These are phyloP conservation scores for Bruguiera sexangula DNA, from an alignment of 345 rosid species.

Conservation along the genomic window DNA sequence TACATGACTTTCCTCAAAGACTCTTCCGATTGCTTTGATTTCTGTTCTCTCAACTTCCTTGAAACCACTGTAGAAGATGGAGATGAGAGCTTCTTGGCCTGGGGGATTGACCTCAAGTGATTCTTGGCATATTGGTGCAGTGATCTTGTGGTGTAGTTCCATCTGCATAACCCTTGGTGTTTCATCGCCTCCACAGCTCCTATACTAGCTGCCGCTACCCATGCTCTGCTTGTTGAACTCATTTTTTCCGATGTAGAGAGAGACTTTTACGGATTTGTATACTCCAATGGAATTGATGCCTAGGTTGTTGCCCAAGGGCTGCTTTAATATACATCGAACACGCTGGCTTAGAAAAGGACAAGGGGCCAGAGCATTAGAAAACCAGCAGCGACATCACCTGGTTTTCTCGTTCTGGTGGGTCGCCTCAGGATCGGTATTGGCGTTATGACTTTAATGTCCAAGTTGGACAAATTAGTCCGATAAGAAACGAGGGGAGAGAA, in stretches of 20 bases:
- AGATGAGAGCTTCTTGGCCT: conserved; percentile 42
- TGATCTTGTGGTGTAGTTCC: conserved; percentile 45
- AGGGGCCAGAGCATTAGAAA: too few relatives aligned
- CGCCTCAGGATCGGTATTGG: too few relatives aligned
- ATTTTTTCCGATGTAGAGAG: not conserved
- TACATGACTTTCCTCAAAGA: conserved; percentile 29
- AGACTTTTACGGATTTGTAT: not conserved
- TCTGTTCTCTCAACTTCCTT: not conserved
- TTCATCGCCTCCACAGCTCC: conserved; percentile 64
- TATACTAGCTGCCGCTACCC: conserved; percentile 44
- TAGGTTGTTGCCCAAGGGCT: too few relatives aligned
- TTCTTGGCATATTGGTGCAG: conserved; percentile 43
- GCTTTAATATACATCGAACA: too few relatives aligned
- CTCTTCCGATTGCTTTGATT: conserved; percentile 23
- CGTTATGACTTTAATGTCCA: too few relatives aligned
- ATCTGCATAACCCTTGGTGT: conserved; percentile 57
- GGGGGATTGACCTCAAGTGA: conserved; percentile 36
- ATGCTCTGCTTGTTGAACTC: conserved; percentile 43
- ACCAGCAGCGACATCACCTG: too few relatives aligned
- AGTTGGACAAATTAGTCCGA: too few relatives aligned
- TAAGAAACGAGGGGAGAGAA: too few relatives aligned
- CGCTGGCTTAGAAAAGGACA: too few relatives aligned
- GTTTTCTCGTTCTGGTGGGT: too few relatives aligned
- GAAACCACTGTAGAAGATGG: conserved; percentile 27
- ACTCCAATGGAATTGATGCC: not conserved